phyloP scores from a whole-genome alignment of 2,329 filamentous ascomycete species.

The Alternaria arbusti region DNA sequence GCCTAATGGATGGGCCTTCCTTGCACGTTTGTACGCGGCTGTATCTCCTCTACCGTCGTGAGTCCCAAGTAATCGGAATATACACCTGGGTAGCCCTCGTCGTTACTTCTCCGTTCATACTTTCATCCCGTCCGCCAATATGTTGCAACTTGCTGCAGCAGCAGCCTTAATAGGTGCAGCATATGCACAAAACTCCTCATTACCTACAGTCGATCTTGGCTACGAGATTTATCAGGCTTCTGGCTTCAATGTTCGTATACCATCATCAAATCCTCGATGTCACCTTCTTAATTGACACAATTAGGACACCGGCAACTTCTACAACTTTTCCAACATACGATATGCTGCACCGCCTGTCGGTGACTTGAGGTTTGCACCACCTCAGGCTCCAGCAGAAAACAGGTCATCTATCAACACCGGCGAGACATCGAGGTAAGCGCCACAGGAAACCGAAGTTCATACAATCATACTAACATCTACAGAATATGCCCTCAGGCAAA shows the following conservation, averaged over 20 bases:
- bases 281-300: slow-evolving; percentile 2
- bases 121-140: slow-evolving; percentile 7
- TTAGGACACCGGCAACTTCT: slow-evolving; percentile 51
- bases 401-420: slow-evolving; percentile 56
- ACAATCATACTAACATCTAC: not conserved
- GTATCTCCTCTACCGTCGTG: not conserved
- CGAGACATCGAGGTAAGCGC: slow-evolving; percentile 39
- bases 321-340: slow-evolving; percentile 64
- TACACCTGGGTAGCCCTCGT: not conserved
- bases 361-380: slow-evolving; percentile 58
- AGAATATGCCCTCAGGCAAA: slow-evolving; percentile 46
- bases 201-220: slow-evolving; percentile 60
- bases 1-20: not conserved
- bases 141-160: slow-evolving; percentile 29
- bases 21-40: not conserved
- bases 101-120: not conserved
- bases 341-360: slow-evolving; percentile 62
- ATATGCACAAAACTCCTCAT: slow-evolving; percentile 31
- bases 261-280: not conserved
- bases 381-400: slow-evolving; percentile 52
- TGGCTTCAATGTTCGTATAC: slow-evolving; percentile 50
- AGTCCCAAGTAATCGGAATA: not conserved
- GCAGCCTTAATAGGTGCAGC: slow-evolving; percentile 31
- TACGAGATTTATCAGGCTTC: slow-evolving; percentile 60
- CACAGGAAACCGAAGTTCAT: not conserved